Percentiles rank a stretch among this genome's conserved stretches.
These are phyloP conservation scores for Cyclotella choctawhatcheeana DNA, from an alignment of 108 stramenopile species.

Conservation along the genomic window DNA sequence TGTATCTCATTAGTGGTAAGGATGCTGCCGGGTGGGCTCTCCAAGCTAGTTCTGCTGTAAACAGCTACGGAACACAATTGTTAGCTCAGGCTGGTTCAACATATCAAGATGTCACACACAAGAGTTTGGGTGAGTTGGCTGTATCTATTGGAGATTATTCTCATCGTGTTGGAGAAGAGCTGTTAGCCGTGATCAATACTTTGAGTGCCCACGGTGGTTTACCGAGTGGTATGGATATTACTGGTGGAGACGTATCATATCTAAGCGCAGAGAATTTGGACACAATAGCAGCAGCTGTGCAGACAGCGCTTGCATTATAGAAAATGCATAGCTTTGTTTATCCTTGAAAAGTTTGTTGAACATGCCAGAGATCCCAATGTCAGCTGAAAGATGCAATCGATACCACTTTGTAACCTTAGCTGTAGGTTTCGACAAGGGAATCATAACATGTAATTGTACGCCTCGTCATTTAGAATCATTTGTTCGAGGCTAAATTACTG, in stretches of 20 bases:
- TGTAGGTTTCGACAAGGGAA: too few relatives aligned
- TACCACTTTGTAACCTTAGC: too few relatives aligned
- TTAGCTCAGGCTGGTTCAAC: slow-evolving; percentile 30
- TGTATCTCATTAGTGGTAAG: slow-evolving; percentile 43
- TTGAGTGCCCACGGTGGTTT: slow-evolving; percentile 9
- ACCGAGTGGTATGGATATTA: background rate
- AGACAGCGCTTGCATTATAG: slow-evolving; percentile 30
- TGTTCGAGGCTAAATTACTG: too few relatives aligned
- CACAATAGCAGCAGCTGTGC: slow-evolving; percentile 21
- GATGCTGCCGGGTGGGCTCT: slow-evolving; percentile 30
- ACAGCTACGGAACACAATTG: slow-evolving; percentile 21
- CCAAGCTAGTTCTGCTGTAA: slow-evolving; percentile 28
- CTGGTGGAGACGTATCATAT: background rate
- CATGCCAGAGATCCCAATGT: too few relatives aligned
- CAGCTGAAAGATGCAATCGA: too few relatives aligned
- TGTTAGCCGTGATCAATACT: slow-evolving; percentile 27
- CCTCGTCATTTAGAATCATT: too few relatives aligned
- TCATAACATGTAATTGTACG: too few relatives aligned
- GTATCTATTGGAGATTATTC: slow-evolving; percentile 32
- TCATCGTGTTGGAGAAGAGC: slow-evolving; percentile 34
- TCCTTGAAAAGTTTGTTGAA: too few relatives aligned
- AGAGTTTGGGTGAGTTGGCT: slow-evolving; percentile 30
- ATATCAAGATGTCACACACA: slow-evolving; percentile 37
- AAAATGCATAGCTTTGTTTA: too few relatives aligned
- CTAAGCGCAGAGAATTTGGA: slow-evolving; percentile 16